Evolutionary conservation across 1,284 basidiomycete species (phyloP), one percentile per base, ranked within the genome.

Genomic region (Sporisorium scitamineum): DNA sequence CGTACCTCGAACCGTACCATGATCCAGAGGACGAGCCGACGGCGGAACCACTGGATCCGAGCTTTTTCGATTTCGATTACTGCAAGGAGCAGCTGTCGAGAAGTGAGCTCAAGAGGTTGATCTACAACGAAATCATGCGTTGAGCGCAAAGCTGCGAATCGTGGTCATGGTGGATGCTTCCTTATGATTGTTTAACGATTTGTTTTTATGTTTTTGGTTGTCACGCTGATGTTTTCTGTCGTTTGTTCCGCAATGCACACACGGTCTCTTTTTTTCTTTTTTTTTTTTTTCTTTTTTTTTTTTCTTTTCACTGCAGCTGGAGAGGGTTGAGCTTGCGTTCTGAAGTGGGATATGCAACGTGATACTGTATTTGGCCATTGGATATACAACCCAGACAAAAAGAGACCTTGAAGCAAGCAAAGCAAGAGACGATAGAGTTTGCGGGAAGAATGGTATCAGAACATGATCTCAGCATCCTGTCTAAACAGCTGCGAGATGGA

Each of bases 41-140:
- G 8, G 81, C 81, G 0, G 70, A 74, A 63, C 83, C 82, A 2
- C 59, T 85, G 37, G 82, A 84, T 58, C 82, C 84, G 0, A 76
- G 66, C 63, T 85, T 85, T 55, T 85, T 85, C 54, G 78, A 79
- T 31, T 84, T 84, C 37, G 84, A 85, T 56, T 84, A 80, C 27
- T 69, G 80, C n/a, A 81, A 82, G 62, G 81, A 88, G 70, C 86
- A 88, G 72, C 83, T 88, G 22, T 86, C 85, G 22, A 83, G 88
- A 48, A 87, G 59, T 42, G 76, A 84, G 61, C 66, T 85, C 34
- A 84, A 83, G 66, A 67, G 75, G 29, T 64, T 84, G 39, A 84
- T 85, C 54, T 85, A 78, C 59, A 70, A 80, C 48, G 83, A 85
- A 62, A 76, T 81, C 47, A 75, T 76, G 65, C 60, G 64, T 45